Evolutionary conservation across 768 basidiomycete species (phyloP), one percentile per base, ranked within the genome.

Genomic region (Podaxis sp.): DNA sequence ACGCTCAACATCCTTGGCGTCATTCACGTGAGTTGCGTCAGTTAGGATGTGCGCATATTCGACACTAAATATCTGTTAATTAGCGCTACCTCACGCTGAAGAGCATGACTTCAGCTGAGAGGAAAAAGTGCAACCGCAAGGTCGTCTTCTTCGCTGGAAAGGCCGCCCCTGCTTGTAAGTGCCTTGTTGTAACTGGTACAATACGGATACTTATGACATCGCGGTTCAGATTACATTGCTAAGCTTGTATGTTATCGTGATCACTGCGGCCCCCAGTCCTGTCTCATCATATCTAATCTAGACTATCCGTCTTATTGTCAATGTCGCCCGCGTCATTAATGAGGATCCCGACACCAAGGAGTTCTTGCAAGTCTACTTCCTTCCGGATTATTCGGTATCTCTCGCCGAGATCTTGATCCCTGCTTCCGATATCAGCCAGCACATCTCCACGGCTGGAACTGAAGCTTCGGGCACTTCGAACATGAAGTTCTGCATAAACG

Each of bases 91-190:
- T 95, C 53, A 75, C 74, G 9, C 72, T 97, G 73, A 98, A 98
- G 77, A 79, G 72, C 35, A 85, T 96, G 86, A 79, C 80, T 1
- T 82, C 90, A 0, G 87, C 74, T 28, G 87, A 97, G 71, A 84
- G 90, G 68, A 89, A 90, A 78, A 91, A 90, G 71, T 83, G 89
- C 64, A 86, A 83, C 65, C 90, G 86, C n/a, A 84, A 87, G 55
- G 94, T 93, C 18, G 89, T 93, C n/a, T 91, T 99, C 80, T 98
- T 99, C 64, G 96, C 93, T 35, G 96, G 97, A 64, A 98, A 98
- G 72, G 95, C 96, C 56, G 96, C 96, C 0, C 96, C 96, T 40
- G 95, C 87, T 61, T 93, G 89, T 90, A 70, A 69, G 87, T 76
- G 5, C 16, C 18, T 32, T 37, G 27, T 42, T n/a, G 13, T 11